Percentiles rank a stretch among this genome's conserved stretches.
Evolutionary conservation across 176 grass and related monocot species (phyloP).

Genomic region (Musa beccarii): DNA sequence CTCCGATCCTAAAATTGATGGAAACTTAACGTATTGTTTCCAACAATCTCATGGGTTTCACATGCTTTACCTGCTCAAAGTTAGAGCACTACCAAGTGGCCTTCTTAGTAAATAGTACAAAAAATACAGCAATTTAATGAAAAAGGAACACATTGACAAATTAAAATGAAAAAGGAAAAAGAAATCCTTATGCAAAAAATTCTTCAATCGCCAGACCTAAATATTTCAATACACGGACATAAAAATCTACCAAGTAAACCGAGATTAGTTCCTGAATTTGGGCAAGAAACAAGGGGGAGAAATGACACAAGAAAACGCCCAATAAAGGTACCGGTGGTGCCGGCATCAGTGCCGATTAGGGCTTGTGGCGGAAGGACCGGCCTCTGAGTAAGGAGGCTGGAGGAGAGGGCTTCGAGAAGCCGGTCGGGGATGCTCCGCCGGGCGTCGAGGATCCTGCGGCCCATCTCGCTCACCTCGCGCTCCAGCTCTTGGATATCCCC

Average conservation of each 20-base stretch:
- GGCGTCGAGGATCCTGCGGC: slow-evolving; percentile 38
- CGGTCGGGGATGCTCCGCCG: slow-evolving; percentile 22
- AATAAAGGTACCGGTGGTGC: neutral
- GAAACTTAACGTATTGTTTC: too few relatives aligned
- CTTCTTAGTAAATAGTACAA: too few relatives aligned
- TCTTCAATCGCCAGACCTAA: too few relatives aligned
- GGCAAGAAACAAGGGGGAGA: neutral
- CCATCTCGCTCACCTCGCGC: slow-evolving; percentile 44
- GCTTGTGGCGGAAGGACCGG: slow-evolving; percentile 9
- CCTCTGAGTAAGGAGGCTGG: slow-evolving; percentile 23
- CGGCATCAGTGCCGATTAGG: neutral
- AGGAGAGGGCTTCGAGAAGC: slow-evolving; percentile 1
- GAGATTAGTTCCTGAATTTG: neutral
- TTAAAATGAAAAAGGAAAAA: too few relatives aligned
- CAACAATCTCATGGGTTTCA: too few relatives aligned
- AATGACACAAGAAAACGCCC: neutral
- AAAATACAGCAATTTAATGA: too few relatives aligned
- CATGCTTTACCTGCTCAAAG: too few relatives aligned
- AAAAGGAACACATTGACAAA: too few relatives aligned
- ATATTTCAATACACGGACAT: too few relatives aligned
- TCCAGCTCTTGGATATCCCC: slow-evolving; percentile 36
- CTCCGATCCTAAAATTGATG: too few relatives aligned
- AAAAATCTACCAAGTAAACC: neutral
- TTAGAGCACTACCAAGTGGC: too few relatives aligned
- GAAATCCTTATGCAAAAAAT: too few relatives aligned